Conservation (phyloP, 805 yeast species). For the Myxozyma neotropica region DNA sequence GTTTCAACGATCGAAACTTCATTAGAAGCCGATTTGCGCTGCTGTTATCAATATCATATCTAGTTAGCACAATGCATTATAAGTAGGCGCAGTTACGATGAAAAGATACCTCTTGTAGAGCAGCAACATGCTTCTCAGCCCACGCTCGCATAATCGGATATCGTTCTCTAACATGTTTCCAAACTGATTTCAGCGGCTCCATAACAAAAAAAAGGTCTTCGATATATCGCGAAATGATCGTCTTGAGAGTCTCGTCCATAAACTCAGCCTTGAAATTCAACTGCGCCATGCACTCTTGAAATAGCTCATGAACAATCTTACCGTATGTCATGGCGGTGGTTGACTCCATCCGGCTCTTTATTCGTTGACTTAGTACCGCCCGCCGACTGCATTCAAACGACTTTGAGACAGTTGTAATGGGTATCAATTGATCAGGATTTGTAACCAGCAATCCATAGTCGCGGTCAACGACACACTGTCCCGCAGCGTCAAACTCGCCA, state of each 20-base stretch:
- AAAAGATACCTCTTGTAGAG: conserved; percentile 9
- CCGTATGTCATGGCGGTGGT: conserved; percentile 77
- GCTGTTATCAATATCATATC: no score
- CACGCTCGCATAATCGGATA: conserved; percentile 38
- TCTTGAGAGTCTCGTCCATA: conserved; percentile 43
- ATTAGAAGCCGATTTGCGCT: neutral
- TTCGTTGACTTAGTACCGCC: conserved; percentile 60
- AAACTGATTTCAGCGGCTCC: conserved; percentile 37
- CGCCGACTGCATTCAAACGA: conserved; percentile 73
- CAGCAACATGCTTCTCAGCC: conserved; percentile 33
- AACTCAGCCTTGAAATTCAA: conserved; percentile 46
- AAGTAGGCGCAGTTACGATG: neutral
- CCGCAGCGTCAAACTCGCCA: conserved; percentile 35
- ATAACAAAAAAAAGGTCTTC: conserved; percentile 36
- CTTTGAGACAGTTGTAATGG: conserved; percentile 81
- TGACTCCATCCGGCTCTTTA: conserved; percentile 65
- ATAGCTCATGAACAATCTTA: conserved; percentile 72
- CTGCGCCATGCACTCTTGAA: conserved; percentile 58
- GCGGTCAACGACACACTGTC: conserved; percentile 45
- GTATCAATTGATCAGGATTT: conserved; percentile 78
- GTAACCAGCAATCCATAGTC: conserved; percentile 67
- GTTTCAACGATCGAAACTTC: conserved; percentile 61
- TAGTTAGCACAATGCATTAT: neutral
- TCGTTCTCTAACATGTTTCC: conserved; percentile 26
- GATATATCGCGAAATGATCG: conserved; percentile 33